Evolutionary conservation across 805 yeast species (phyloP), one percentile per base, ranked within the genome.

Genomic region (Myxozyma nipponensis): DNA sequence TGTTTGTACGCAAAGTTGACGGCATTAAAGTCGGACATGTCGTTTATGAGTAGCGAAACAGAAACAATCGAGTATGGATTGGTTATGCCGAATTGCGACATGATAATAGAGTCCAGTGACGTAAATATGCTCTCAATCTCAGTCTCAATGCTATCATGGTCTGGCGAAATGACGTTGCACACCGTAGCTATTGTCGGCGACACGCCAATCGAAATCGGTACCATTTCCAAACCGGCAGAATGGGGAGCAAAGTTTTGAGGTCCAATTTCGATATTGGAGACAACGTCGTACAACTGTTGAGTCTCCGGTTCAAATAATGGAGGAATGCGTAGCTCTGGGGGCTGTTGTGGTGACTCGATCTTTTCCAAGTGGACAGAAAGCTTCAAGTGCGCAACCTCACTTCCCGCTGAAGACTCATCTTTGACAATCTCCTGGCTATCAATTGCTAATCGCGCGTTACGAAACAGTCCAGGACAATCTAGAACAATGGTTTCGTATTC

Each of bases 401-500:
- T 89, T 46, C 19, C 38, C 6, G n/a, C 38, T 7, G 38, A 35
- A 9, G 23, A 30, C 28, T 34, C 47, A 18, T 48, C 56, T 15
- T 23, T 42, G 18, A 45, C 53, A 7, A 40, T 30, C 38, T 45
- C 43, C 7, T 71, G 54, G 0, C 82, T 69, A 54, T 76, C 81
- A 18, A 73, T 65, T 1, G 78, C 68, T 1, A 76, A 65, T 25
- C 71, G 62, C 15, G 38, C 46, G 41, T 77, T 71, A 28, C 69
- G 70, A 69, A 91, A 93, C 53, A 87, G 83, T 13, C 38, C 38
- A 0, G 96, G 95, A 1, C 95, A 87, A 66, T 93, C 96, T 25
- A 93, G 72, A 2, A 91, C 98, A 59, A 91, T 71, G 0, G 96
- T 84, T 66, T 93, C 99, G 67, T 88, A 93, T 67, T 93, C 99